Evolutionary conservation across 352 stramenopile species (phyloP).

Genomic region (Globisporangium solare): DNA sequence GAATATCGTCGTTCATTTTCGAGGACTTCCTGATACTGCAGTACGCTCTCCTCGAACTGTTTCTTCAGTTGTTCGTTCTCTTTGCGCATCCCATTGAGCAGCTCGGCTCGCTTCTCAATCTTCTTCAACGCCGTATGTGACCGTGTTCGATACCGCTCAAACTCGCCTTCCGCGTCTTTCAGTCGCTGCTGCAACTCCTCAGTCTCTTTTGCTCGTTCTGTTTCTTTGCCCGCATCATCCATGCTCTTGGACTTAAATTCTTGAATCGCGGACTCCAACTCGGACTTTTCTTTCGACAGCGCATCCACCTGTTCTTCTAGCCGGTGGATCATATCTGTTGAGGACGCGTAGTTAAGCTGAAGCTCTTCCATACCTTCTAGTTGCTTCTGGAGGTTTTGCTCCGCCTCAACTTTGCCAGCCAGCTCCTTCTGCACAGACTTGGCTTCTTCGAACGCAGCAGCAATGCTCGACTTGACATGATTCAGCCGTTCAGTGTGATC

Average conservation of each 20-base stretch:
- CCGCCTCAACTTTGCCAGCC: background rate
- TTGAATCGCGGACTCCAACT: constrained; percentile 14
- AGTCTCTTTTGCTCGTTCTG: constrained; percentile 23
- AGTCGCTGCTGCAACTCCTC: constrained; percentile 31
- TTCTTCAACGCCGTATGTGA: constrained; percentile 77
- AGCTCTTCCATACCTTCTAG: background rate
- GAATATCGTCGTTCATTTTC: constrained; percentile 15
- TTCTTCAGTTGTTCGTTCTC: constrained; percentile 51
- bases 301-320: constrained; percentile 21
- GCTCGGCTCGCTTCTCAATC: constrained; percentile 70
- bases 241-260: constrained; percentile 21
- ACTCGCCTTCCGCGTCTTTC: constrained; percentile 35
- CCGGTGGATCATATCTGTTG: background rate
- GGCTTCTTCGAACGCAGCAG: constrained; percentile 1
- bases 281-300: constrained; percentile 10
- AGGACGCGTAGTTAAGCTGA: background rate
- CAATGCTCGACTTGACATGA: background rate
- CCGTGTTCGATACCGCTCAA: constrained; percentile 60
- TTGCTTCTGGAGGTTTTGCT: constrained; percentile 3
- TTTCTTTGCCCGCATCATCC: constrained; percentile 8
- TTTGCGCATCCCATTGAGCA: constrained; percentile 77
- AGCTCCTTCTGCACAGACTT: background rate
- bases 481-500: background rate
- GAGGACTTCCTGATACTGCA: constrained; percentile 7
- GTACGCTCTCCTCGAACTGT: constrained; percentile 21